phyloP scores from a whole-genome alignment of 1,139 yeast species.

The Candida sp. region DNA sequence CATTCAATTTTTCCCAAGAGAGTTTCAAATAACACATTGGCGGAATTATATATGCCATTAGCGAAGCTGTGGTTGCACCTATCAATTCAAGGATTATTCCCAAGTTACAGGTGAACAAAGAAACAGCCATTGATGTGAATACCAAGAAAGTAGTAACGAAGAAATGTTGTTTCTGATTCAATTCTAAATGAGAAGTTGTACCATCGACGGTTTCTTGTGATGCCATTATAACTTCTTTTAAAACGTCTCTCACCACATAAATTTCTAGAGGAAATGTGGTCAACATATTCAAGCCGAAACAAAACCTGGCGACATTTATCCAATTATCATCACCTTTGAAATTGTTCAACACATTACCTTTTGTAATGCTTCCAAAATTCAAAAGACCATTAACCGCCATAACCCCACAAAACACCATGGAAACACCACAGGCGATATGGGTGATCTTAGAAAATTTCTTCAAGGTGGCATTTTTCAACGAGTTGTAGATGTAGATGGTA shows the following conservation, averaged over 20 bases:
- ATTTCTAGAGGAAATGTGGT: slow-evolving; percentile 91
- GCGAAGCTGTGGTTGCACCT: slow-evolving; percentile 91
- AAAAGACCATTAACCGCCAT: slow-evolving; percentile 82
- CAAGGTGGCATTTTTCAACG: slow-evolving; percentile 72
- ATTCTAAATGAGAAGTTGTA: slow-evolving; percentile 35
- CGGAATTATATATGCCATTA: slow-evolving; percentile 90
- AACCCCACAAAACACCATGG: slow-evolving; percentile 73
- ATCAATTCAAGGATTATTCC: slow-evolving; percentile 88
- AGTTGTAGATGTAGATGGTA: slow-evolving; percentile 83
- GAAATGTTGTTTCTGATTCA: slow-evolving; percentile 52
- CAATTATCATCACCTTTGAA: slow-evolving; percentile 71
- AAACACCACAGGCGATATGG: slow-evolving; percentile 78
- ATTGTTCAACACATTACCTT: slow-evolving; percentile 85
- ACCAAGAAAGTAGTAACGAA: slow-evolving; percentile 67
- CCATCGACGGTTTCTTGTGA: slow-evolving; percentile 18
- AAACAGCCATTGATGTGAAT: slow-evolving; percentile 67
- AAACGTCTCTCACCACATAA: slow-evolving; percentile 84
- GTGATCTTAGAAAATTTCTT: slow-evolving; percentile 74
- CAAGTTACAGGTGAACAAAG: slow-evolving; percentile 80
- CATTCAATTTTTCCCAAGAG: slow-evolving; percentile 47
- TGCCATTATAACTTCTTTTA: slow-evolving; percentile 55
- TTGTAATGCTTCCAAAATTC: slow-evolving; percentile 72
- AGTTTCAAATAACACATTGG: slow-evolving; percentile 77
- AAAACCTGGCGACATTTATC: slow-evolving; percentile 83
- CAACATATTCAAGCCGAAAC: slow-evolving; percentile 92